Conservation (phyloP, 192 early-diverging fungal genomes). For the Mortierella claussenii region DNA sequence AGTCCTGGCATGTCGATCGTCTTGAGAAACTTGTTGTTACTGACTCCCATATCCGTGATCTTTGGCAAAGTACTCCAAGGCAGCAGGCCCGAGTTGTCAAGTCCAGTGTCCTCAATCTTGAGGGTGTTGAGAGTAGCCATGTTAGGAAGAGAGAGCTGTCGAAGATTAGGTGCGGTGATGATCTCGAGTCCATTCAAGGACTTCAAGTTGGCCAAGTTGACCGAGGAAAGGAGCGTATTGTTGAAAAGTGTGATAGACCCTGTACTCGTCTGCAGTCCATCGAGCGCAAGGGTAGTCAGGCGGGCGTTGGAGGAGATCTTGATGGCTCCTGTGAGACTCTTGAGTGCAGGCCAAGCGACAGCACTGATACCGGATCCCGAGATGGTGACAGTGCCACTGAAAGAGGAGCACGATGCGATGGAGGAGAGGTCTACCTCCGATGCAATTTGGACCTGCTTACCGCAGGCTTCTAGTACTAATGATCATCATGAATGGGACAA, state of each 20-base stretch:
- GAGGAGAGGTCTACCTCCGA: no score
- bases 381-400: no score
- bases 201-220: no score
- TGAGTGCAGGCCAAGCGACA: constrained; percentile 24
- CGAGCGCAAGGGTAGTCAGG: constrained; percentile 22
- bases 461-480: no score
- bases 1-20: constrained; percentile 62
- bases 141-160: constrained; percentile 17
- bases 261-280: constrained; percentile 24
- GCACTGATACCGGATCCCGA: constrained; percentile 7
- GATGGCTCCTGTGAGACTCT: constrained; percentile 30
- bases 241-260: constrained; percentile 54
- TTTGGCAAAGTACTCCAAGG: constrained; percentile 52
- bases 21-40: constrained; percentile 59
- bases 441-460: no score
- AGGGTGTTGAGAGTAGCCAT: constrained; percentile 51
- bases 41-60: constrained; percentile 60
- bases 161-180: constrained; percentile 57
- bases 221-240: no score
- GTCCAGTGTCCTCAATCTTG: constrained; percentile 55
- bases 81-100: constrained; percentile 56
- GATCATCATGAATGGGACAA: no score
- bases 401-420: constrained; percentile 18
- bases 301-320: constrained; percentile 23
- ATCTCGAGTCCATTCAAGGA: no score